These are phyloP conservation scores for Huntiella bhutanensis DNA, from an alignment of 2,329 filamentous ascomycete species.

Conservation along the genomic window DNA sequence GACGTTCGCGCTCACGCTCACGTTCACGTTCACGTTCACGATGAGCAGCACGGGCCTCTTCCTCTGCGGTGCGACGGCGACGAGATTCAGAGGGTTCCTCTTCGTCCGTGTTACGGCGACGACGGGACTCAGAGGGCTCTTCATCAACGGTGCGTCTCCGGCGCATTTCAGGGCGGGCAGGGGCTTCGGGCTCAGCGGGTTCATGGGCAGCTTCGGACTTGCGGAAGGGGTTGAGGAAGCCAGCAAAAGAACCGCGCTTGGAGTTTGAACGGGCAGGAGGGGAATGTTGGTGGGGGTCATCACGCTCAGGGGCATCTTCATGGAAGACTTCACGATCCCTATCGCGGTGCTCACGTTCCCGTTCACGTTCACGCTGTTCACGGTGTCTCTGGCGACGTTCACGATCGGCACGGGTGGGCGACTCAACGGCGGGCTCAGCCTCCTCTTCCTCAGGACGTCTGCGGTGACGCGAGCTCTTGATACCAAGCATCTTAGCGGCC, in stretches of 20 bases:
- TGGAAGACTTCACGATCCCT: neutral
- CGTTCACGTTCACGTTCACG: constrained; percentile 20
- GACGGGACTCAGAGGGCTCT: neutral
- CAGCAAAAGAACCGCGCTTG: constrained; percentile 22
- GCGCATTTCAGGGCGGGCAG: neutral
- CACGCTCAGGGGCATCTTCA: neutral
- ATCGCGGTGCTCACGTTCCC: neutral
- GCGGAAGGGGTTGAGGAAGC: constrained; percentile 42
- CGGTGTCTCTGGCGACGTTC: neutral
- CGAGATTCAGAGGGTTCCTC: neutral
- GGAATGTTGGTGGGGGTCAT: neutral
- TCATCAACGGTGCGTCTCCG: constrained; percentile 1
- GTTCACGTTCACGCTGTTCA: constrained; percentile 5
- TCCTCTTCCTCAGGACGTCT: constrained; percentile 11
- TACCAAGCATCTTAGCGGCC: constrained; percentile 58
- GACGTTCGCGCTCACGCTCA: constrained; percentile 24
- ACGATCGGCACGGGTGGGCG: constrained; percentile 2
- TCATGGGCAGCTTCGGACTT: constrained; percentile 22
- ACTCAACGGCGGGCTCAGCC: constrained; percentile 4
- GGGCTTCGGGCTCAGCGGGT: neutral
- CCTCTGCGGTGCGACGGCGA: constrained; percentile 1
- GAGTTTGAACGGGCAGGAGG: constrained; percentile 5
- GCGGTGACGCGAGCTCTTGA: constrained; percentile 20
- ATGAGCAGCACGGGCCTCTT: neutral
- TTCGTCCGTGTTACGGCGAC: constrained; percentile 2